Conservation (phyloP, 2,329 filamentous ascomycete genomes). For the Tricladium varicosporioides region DNA sequence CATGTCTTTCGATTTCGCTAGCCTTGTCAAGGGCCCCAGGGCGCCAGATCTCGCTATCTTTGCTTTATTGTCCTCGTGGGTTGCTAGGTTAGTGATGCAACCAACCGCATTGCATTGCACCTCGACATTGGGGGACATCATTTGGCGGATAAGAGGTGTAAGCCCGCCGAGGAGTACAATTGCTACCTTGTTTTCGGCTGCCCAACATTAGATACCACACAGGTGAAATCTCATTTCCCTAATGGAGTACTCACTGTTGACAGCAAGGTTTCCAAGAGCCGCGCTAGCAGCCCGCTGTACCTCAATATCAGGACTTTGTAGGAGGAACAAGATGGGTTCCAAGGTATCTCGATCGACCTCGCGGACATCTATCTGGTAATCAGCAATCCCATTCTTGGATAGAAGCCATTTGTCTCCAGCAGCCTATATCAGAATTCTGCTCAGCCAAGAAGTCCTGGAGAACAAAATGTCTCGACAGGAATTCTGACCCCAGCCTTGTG, state of each 20-base stretch:
- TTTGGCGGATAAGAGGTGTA: constrained; percentile 89
- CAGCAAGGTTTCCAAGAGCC: constrained; percentile 90
- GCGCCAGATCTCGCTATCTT: constrained; percentile 96
- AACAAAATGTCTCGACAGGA: neutral
- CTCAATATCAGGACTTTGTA: constrained; percentile 94
- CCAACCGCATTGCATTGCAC: constrained; percentile 99
- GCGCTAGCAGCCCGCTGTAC: constrained; percentile 96
- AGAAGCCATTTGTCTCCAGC: neutral
- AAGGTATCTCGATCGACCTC: constrained; percentile 94
- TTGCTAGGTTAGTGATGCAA: constrained; percentile 97
- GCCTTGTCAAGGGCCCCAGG: constrained; percentile 80
- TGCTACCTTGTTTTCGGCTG: constrained; percentile 95
- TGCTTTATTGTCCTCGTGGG: constrained; percentile 98
- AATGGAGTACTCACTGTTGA: constrained; percentile 72
- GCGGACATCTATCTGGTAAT: constrained; percentile 71
- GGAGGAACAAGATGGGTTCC: constrained; percentile 90
- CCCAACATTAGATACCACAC: neutral
- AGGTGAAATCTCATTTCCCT: too few species aligned
- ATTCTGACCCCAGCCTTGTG: neutral
- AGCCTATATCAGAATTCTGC: neutral
- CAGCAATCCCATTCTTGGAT: constrained; percentile 12
- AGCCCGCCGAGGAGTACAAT: constrained; percentile 92
- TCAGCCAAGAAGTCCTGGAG: neutral
- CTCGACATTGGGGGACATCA: constrained; percentile 97
- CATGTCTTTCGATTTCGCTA: constrained; percentile 98